Evolutionary conservation across 345 rosid genomes (phyloP).

Genomic region (Microcos paniculata): DNA sequence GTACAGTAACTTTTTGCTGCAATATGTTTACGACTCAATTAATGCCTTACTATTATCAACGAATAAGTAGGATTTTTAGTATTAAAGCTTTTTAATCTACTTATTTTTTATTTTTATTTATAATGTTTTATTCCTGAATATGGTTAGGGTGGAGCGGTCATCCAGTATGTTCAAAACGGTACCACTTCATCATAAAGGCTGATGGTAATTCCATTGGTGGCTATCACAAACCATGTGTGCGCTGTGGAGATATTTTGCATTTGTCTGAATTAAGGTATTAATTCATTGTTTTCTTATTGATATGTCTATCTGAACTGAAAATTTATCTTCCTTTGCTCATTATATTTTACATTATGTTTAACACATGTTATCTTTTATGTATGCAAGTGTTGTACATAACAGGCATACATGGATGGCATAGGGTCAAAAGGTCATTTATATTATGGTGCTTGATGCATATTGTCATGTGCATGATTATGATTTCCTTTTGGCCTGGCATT

Average conservation of each 20-base stretch:
- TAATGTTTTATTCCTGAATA: background rate
- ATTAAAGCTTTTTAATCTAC: background rate
- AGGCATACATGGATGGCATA: background rate
- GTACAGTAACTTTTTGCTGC: too few species aligned
- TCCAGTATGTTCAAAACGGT: conserved; percentile 63
- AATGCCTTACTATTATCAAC: too few species aligned
- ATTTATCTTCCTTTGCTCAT: background rate
- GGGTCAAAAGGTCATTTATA: background rate
- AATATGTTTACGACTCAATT: too few species aligned
- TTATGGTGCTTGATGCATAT: background rate
- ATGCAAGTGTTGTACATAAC: background rate
- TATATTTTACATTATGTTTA: background rate
- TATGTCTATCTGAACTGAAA: background rate
- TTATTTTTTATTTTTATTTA: background rate
- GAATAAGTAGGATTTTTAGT: background rate
- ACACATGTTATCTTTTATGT: background rate
- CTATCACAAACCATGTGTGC: conserved; percentile 48
- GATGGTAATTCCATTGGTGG: conserved; percentile 60
- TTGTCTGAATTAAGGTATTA: conserved; percentile 53
- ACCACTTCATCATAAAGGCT: conserved; percentile 67
- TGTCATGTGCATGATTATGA: background rate
- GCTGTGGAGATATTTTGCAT: conserved; percentile 54
- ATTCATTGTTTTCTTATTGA: background rate
- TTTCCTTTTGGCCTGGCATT: too few species aligned
- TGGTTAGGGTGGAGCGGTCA: conserved; percentile 67